Percentiles rank a stretch among this genome's conserved stretches.
phyloP scores from a whole-genome alignment of 1,284 basidiomycete genomes.

The Marasmius oreades region DNA sequence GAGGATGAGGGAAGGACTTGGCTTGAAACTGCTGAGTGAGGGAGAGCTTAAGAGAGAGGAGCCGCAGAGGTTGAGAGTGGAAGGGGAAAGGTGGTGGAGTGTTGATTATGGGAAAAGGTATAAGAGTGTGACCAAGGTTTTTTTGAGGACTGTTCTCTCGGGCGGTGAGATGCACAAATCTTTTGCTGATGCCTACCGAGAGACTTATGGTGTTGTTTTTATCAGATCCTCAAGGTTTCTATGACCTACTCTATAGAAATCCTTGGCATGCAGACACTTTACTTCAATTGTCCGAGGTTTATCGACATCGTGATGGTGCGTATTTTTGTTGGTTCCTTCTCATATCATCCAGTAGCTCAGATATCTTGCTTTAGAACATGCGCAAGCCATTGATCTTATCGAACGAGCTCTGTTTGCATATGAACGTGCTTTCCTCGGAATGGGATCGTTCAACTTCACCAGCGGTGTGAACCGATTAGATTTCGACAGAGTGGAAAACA shows the following conservation, averaged over 20 bases:
- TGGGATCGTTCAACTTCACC: conserved; percentile 77
- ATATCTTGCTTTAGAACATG: conserved; percentile 54
- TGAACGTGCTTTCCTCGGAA: conserved; percentile 71
- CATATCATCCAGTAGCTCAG: not conserved
- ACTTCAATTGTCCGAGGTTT: conserved; percentile 82
- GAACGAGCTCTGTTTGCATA: conserved; percentile 88
- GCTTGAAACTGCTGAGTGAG: conserved; percentile 51
- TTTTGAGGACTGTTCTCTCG: conserved; percentile 75
- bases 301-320: conserved; percentile 79
- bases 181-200: not conserved
- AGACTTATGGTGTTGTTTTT: not conserved
- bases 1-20: conserved; percentile 66
- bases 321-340: not conserved
- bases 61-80: conserved; percentile 28
- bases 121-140: conserved; percentile 74
- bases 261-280: conserved; percentile 91
- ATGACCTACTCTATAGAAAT: conserved; percentile 49
- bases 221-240: conserved; percentile 68
- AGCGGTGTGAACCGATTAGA: conserved; percentile 79
- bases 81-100: conserved; percentile 79
- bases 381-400: conserved; percentile 80
- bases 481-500: conserved; percentile 81
- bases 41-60: conserved; percentile 51
- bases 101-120: conserved; percentile 84
- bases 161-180: conserved; percentile 54